Conservation (phyloP, 1,139 yeast genomes). For the Kodamaea sp. region DNA sequence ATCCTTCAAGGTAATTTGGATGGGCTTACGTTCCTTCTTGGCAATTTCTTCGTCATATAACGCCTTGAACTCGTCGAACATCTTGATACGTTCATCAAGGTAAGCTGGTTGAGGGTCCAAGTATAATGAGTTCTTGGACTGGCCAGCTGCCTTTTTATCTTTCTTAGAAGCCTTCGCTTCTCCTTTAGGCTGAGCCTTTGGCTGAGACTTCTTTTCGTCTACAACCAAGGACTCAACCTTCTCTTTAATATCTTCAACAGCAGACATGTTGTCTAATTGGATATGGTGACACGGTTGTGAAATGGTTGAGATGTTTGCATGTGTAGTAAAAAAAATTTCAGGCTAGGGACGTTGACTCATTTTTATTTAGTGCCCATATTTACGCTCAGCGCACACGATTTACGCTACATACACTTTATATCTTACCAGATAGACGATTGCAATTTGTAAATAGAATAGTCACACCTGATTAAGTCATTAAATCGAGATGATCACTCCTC, state of each 20-base stretch:
- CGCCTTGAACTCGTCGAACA: conserved; percentile 81
- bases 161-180: conserved; percentile 28
- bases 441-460: no score
- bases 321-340: no score
- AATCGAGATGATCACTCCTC: conserved; percentile 5
- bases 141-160: conserved; percentile 30
- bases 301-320: no score
- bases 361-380: conserved; percentile 1
- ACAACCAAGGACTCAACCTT: conserved; percentile 57
- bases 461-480: no score
- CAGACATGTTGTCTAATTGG: conserved; percentile 11
- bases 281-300: no score
- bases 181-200: conserved; percentile 14
- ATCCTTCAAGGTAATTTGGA: conserved; percentile 82
- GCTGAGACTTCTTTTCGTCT: conserved; percentile 25
- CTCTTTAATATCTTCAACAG: conserved; percentile 36
- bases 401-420: no score
- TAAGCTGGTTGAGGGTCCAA: conserved; percentile 80
- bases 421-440: background rate
- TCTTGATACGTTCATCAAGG: conserved; percentile 71
- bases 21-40: conserved; percentile 55
- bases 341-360: conserved; percentile 1
- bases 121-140: conserved; percentile 42
- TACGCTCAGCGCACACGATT: conserved; percentile 4
- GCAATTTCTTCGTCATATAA: conserved; percentile 75